Conservation (phyloP, 129 eudicot genomes). For the Tagetes erecta region DNA sequence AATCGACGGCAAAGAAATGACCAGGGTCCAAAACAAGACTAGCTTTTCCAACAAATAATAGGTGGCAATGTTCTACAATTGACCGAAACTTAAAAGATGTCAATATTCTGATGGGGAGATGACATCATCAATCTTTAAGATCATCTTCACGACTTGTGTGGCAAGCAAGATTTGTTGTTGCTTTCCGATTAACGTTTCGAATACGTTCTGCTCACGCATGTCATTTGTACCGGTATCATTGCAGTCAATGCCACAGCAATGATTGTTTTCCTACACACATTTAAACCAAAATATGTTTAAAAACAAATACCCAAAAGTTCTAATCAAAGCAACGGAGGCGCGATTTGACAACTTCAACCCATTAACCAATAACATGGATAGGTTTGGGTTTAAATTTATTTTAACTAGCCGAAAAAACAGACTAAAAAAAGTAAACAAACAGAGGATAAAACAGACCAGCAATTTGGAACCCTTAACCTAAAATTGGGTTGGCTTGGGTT, state of each 20-base stretch:
- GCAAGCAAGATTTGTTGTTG: slow-evolving; percentile 97
- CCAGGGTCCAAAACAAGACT: slow-evolving; percentile 24
- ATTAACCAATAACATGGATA: background rate
- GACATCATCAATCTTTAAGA: slow-evolving; percentile 93
- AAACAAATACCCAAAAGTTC: background rate
- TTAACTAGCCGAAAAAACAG: background rate
- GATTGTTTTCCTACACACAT: slow-evolving; percentile 75
- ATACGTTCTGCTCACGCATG: slow-evolving; percentile 96
- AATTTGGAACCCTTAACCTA: too few relatives aligned
- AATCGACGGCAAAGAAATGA: background rate
- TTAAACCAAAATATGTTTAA: slow-evolving; percentile 4
- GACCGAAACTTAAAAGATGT: slow-evolving; percentile 35
- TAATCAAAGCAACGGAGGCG: background rate
- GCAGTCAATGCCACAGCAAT: slow-evolving; percentile 92
- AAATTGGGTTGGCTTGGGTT: too few relatives aligned
- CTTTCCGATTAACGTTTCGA: slow-evolving; percentile 93
- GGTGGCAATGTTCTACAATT: slow-evolving; percentile 25
- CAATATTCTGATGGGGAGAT: slow-evolving; percentile 83
- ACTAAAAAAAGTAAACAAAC: background rate
- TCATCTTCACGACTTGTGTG: slow-evolving; percentile 98
- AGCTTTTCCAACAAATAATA: slow-evolving; percentile 15
- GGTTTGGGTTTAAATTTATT: background rate
- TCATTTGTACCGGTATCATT: slow-evolving; percentile 88
- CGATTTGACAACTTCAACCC: background rate
- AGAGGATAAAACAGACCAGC: background rate